These are phyloP conservation scores for Pseudocercospora cruenta DNA, from an alignment of 2,329 filamentous ascomycete species.

Conservation along the genomic window DNA sequence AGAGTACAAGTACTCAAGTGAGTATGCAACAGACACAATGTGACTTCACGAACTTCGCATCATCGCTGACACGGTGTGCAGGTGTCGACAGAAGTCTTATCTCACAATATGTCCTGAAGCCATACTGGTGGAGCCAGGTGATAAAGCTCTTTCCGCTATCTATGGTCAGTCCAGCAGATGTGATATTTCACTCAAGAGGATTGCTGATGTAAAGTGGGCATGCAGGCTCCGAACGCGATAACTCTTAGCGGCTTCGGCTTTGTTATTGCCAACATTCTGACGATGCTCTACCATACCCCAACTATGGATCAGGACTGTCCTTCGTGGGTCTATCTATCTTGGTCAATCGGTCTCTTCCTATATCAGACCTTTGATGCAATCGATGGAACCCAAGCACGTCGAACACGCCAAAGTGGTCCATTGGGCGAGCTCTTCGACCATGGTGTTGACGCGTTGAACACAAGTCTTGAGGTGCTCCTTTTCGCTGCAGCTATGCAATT, in stretches of 20 bases:
- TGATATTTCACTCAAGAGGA: too few relatives aligned
- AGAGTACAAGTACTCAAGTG: constrained; percentile 80
- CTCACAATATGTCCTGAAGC: constrained; percentile 93
- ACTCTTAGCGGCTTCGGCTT: constrained; percentile 90
- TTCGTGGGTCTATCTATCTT: constrained; percentile 90
- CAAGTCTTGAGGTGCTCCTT: constrained; percentile 86
- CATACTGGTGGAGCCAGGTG: constrained; percentile 93
- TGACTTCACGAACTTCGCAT: neutral
- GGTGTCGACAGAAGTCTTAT: constrained; percentile 86
- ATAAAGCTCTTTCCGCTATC: constrained; percentile 93
- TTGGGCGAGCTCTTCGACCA: constrained; percentile 97
- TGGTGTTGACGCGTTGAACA: constrained; percentile 95
- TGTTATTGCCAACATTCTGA: constrained; percentile 85
- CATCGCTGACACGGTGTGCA: neutral
- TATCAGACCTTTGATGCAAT: constrained; percentile 99
- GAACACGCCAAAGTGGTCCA: constrained; percentile 89
- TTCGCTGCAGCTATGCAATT: constrained; percentile 93
- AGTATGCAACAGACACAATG: neutral
- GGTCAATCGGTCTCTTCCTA: constrained; percentile 85
- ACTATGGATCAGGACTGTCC: constrained; percentile 91
- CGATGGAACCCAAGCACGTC: constrained; percentile 89
- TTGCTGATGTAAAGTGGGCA: neutral
- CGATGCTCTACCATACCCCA: constrained; percentile 95
- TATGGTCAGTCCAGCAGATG: constrained; percentile 57
- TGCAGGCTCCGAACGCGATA: constrained; percentile 67